These are phyloP conservation scores for Blepharisma undulans DNA, from an alignment of 169 alveolate species.

Conservation along the genomic window DNA sequence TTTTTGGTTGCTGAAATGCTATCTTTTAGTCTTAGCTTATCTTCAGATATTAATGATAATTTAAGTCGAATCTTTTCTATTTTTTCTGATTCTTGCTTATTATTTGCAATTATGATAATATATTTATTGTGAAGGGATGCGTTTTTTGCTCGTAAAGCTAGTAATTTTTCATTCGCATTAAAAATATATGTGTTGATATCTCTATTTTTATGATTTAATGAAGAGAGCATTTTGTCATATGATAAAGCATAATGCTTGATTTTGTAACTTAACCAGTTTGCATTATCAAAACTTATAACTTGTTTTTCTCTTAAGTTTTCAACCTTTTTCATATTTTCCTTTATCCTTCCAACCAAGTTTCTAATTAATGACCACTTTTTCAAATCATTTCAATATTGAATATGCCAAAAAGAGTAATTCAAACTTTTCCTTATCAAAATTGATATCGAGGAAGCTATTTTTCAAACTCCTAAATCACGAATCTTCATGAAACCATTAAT, in stretches of 20 bases:
- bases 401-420: neutral
- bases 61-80: neutral
- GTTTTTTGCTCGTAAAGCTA: neutral
- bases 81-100: neutral
- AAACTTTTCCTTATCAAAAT: neutral
- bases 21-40: neutral
- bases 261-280: neutral
- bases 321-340: neutral
- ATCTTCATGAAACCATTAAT: neutral
- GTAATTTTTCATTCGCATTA: neutral
- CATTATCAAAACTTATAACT: neutral
- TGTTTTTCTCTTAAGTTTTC: neutral
- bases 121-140: neutral
- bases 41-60: neutral
- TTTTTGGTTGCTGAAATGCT: neutral
- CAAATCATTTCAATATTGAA: neutral
- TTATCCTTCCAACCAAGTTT: too few relatives aligned
- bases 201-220: neutral
- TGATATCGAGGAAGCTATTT: neutral
- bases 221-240: neutral
- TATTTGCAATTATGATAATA: neutral
- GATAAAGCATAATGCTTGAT: neutral
- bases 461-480: neutral
- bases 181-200: neutral
- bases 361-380: neutral